These are phyloP conservation scores for Neurospora sp. DNA, from an alignment of 495 filamentous ascomycete species.

Conservation along the genomic window DNA sequence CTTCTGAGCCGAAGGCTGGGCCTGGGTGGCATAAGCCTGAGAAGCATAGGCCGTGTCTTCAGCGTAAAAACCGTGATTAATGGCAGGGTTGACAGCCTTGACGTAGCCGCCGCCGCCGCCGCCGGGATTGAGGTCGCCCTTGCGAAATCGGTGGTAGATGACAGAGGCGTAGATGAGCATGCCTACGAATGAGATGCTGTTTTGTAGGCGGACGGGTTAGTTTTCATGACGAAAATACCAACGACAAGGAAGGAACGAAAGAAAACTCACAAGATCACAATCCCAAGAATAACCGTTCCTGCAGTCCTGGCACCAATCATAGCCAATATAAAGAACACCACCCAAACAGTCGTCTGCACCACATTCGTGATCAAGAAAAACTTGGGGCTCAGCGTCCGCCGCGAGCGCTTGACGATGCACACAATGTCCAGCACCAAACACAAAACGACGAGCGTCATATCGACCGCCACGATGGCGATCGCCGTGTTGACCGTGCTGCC, in stretches of 20 bases:
- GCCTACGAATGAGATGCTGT: slow-evolving; percentile 23
- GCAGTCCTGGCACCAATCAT: slow-evolving; percentile 6
- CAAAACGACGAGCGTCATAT: slow-evolving; percentile 12
- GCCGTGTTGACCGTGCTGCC: background rate
- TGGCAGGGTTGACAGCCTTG: slow-evolving; percentile 3
- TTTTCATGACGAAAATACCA: background rate
- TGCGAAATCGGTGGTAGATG: slow-evolving; percentile 19
- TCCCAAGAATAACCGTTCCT: slow-evolving; percentile 1
- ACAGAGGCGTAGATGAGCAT: slow-evolving; percentile 20
- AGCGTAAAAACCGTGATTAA: slow-evolving; percentile 1
- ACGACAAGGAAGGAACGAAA: background rate
- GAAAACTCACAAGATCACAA: slow-evolving; percentile 14
- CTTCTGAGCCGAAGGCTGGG: background rate
- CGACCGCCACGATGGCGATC: slow-evolving; percentile 11
- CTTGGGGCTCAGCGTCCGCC: slow-evolving; percentile 17
- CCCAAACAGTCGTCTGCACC: slow-evolving; percentile 14
- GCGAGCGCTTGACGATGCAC: slow-evolving; percentile 23
- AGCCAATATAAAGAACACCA: slow-evolving; percentile 14
- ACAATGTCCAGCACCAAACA: slow-evolving; percentile 21
- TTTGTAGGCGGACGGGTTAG: background rate
- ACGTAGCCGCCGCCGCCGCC: slow-evolving; percentile 2
- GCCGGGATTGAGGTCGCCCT: slow-evolving; percentile 3
- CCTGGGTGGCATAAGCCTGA: background rate
- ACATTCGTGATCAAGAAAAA: slow-evolving; percentile 22
- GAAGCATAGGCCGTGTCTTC: slow-evolving; percentile 2